Evolutionary conservation across 2,329 filamentous ascomycete species (phyloP), one percentile per base, ranked within the genome.

Genomic region (Xylaria sp.): DNA sequence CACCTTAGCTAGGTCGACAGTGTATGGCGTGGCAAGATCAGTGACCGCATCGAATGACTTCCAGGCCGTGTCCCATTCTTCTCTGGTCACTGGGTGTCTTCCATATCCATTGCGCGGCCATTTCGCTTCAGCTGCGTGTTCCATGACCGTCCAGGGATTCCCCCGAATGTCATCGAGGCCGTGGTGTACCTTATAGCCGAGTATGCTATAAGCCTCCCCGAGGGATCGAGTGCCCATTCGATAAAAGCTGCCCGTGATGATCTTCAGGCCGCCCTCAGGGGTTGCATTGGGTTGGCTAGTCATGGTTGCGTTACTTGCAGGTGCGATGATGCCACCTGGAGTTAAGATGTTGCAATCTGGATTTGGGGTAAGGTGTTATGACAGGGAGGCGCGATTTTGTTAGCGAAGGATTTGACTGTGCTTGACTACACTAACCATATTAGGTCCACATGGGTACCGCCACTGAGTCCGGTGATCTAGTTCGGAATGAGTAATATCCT

Each of bases 21-120:
- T 61, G 58, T 71, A 72, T 6, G 65, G 68, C n/a, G 54, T 16
- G 12, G 40, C 40, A 18, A 42, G 40, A 42, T 42, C 40, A 18
- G 40, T 18, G 12, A 42, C 40, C 3, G 40, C 40, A 6, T 42
- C 40, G 18, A 42, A 42, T 3, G 13, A 16, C 13, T 18, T 18
- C 40, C 40, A 42, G 12, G 40, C 40, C 5, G 5, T 6, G 18
- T 42, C 40, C 40, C 40, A 42, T 16, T 42, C 40, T 42, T 16
- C 12, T 13, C 40, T 3, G 2, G 16, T 42, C 40, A 42, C 3
- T 16, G 13, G 13, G 18, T 10, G 40, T 18, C 40, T 42, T 6
- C 13, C 12, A 5, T 16, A 42, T 5, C 40, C 40, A 6, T 42
- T 16, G 18, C 12, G 40, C 18, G 40, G 40, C 40, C 40, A 42